Evolutionary conservation across 1,284 basidiomycete genomes (phyloP).

Genomic region (Rugosomyces carneus): DNA sequence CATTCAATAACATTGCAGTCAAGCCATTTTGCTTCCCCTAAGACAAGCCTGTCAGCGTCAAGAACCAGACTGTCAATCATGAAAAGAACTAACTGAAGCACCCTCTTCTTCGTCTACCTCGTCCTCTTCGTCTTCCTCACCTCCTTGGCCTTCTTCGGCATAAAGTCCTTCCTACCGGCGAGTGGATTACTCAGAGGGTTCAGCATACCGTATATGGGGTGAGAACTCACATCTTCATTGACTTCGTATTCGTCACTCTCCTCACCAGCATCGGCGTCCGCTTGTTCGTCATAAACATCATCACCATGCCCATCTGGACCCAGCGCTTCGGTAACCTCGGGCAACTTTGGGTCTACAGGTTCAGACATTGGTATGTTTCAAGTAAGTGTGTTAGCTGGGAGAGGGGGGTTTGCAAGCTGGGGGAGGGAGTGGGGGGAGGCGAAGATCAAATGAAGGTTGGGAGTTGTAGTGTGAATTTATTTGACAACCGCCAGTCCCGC

Average conservation of each 20-base stretch:
- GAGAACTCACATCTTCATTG: constrained; percentile 11
- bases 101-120: constrained; percentile 17
- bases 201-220: neutral
- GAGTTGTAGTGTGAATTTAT: constrained; percentile 1
- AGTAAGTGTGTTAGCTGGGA: neutral
- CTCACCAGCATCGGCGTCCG: constrained; percentile 14
- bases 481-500: neutral
- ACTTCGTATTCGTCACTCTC: constrained; percentile 21
- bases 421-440: neutral
- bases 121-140: constrained; percentile 17
- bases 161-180: constrained; percentile 10
- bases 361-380: constrained; percentile 16
- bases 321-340: constrained; percentile 13
- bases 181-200: too few species aligned
- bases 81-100: constrained; percentile 16
- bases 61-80: neutral
- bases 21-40: constrained; percentile 20
- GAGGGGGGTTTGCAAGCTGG: constrained; percentile 1
- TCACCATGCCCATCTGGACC: constrained; percentile 10
- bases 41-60: constrained; percentile 1
- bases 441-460: neutral
- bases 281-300: constrained; percentile 5
- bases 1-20: constrained; percentile 29
- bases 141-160: constrained; percentile 8
- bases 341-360: constrained; percentile 11